Base-by-base conservation (phyloP, 2,329 filamentous ascomycete species). In the Tolypocladium tundrense region DNA sequence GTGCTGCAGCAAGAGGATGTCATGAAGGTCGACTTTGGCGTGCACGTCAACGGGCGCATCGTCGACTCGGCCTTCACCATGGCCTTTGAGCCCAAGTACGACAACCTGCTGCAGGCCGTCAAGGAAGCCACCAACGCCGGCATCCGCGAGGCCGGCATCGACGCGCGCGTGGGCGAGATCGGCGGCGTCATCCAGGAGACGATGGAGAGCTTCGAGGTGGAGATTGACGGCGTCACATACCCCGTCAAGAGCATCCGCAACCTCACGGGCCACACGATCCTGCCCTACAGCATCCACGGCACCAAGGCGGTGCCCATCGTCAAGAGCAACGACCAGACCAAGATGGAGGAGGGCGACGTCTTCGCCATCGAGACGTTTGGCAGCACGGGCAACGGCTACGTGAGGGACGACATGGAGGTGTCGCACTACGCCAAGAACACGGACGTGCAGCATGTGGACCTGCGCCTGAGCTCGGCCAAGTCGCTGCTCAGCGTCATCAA, bases 331-430 rank as follows among this genome's bases (percentile, higher is more conserved):
- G 90, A 96, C 68, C 85, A 87, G 71, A 95, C 91, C 56, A 96
- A 96, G 81, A 97, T 97, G 93, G 92, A 97, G 76, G 93, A 97
- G 75, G 91, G 91, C 48, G 92, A 97, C 69, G 87, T 91, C 21
- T 97, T 95, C 72, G 92, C 92, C 63, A 96, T 97, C 66, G 92
- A 97, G 77, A 97, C 92, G 0, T 97, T 97, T 72, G 93, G 92
- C 60, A 94, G 88, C 71, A 97, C 92, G 27, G 93, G 92, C 62
- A 92, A 90, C 70, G 92, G 91, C 63, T 88, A 90, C 69, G 90
- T 96, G 58, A 79, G 85, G 63, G 91, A 97, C 68, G 90, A 96
- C 74, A 88, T 91, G 74, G 92, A 96, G 78, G 84, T 86, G 21
- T 96, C 91, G 50, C 91, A 96, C 73, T 97, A 97, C 67, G 91